Evolutionary conservation across 768 basidiomycete genomes (phyloP).

Genomic region (Pulveroboletus sp.): DNA sequence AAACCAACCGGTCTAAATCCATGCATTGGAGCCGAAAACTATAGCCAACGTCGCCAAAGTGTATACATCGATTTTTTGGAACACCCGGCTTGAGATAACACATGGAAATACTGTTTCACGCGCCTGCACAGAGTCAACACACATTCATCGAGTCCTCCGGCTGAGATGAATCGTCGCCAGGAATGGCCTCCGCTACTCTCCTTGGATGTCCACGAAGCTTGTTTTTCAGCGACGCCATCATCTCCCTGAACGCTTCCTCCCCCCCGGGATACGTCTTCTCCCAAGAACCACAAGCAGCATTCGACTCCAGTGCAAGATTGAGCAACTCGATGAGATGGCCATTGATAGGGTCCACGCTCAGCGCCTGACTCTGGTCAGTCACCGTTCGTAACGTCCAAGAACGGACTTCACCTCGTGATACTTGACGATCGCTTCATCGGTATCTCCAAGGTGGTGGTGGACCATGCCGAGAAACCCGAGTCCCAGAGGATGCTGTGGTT

Average conservation of each 20-base stretch:
- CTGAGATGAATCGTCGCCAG: conserved; percentile 14
- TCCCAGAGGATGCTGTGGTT: conserved; percentile 77
- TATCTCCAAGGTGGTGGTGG: conserved; percentile 65
- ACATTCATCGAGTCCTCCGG: conserved; percentile 31
- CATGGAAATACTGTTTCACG: conserved; percentile 17
- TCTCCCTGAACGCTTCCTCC: conserved; percentile 29
- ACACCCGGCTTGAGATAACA: conserved; percentile 4
- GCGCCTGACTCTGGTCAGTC: conserved; percentile 41
- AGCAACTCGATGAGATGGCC: conserved; percentile 75
- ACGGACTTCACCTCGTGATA: conserved; percentile 77
- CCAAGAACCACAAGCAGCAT: conserved; percentile 29
- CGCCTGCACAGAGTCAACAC: conserved; percentile 16
- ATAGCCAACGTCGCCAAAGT: background rate
- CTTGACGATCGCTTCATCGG: conserved; percentile 78
- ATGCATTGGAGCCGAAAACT: background rate
- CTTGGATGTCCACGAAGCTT: conserved; percentile 24
- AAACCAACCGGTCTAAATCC: background rate
- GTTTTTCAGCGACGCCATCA: conserved; percentile 31
- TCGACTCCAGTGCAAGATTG: conserved; percentile 69
- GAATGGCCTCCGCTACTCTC: conserved; percentile 14
- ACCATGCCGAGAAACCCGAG: conserved; percentile 89
- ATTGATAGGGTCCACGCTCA: conserved; percentile 82
- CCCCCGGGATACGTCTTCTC: conserved; percentile 33
- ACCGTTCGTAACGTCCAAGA: background rate
- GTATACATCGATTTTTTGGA: background rate